These are phyloP conservation scores for Aspergillus panamensis DNA, from an alignment of 495 filamentous ascomycete genomes.

Conservation along the genomic window DNA sequence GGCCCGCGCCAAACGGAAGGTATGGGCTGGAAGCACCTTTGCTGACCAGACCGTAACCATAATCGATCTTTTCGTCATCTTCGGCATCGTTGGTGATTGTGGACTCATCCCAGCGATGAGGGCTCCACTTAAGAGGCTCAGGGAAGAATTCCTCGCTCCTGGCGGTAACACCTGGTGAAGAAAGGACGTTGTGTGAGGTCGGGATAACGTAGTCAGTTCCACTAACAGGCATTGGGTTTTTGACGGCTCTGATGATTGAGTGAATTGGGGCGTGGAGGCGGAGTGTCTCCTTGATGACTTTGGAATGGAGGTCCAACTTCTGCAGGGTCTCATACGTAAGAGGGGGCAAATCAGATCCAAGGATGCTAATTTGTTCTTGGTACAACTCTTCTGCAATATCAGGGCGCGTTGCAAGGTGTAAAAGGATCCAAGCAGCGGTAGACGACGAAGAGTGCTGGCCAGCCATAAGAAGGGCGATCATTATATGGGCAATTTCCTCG, in stretches of 20 bases:
- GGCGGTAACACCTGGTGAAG: constrained; percentile 49
- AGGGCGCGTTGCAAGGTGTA: constrained; percentile 54
- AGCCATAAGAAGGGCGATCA: constrained; percentile 66
- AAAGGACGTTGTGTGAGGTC: constrained; percentile 45
- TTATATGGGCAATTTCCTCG: constrained; percentile 61
- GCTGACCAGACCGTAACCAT: constrained; percentile 46
- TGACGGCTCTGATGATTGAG: constrained; percentile 59
- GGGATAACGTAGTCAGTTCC: constrained; percentile 47
- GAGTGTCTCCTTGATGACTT: constrained; percentile 76
- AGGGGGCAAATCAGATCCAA: constrained; percentile 58
- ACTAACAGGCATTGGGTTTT: constrained; percentile 52
- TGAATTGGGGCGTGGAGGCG: constrained; percentile 72
- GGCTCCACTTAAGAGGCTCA: constrained; percentile 47
- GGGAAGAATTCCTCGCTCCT: constrained; percentile 44
- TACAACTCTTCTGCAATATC: constrained; percentile 57
- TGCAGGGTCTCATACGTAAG: constrained; percentile 64
- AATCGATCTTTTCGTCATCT: constrained; percentile 46
- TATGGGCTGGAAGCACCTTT: constrained; percentile 55
- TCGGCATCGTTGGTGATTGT: constrained; percentile 29
- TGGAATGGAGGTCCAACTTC: constrained; percentile 64
- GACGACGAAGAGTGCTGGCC: constrained; percentile 62
- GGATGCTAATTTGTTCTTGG: constrained; percentile 57
- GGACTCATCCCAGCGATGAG: constrained; percentile 49
- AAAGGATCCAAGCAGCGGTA: constrained; percentile 57
- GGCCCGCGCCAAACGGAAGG: constrained; percentile 53